Evolutionary conservation across 1,284 basidiomycete genomes (phyloP).

Genomic region (Irpex lacteus): DNA sequence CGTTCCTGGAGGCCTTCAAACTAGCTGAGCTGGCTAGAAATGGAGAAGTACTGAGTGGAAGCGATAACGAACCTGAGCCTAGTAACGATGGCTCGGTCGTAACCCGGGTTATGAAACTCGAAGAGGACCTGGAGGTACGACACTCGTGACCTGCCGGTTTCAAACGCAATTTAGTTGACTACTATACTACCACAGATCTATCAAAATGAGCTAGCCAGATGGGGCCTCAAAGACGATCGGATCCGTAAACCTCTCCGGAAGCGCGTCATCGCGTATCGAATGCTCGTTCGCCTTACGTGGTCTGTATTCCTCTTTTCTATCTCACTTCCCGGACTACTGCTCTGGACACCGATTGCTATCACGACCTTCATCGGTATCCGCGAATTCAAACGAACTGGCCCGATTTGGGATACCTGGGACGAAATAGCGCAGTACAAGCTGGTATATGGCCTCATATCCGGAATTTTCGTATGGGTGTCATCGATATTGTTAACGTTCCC

Average conservation of each 20-base stretch:
- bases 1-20: slow-evolving; percentile 78
- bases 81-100: slow-evolving; percentile 7
- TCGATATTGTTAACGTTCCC: slow-evolving; percentile 58
- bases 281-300: slow-evolving; percentile 64
- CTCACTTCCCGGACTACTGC: slow-evolving; percentile 75
- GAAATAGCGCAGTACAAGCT: slow-evolving; percentile 90
- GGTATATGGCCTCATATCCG: slow-evolving; percentile 73
- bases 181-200: slow-evolving; percentile 51
- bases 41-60: slow-evolving; percentile 6
- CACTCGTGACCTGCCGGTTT: neutral
- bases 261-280: slow-evolving; percentile 55
- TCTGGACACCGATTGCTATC: slow-evolving; percentile 77
- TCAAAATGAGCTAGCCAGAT: slow-evolving; percentile 62
- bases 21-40: slow-evolving; percentile 25
- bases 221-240: slow-evolving; percentile 80
- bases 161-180: neutral
- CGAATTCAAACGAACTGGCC: slow-evolving; percentile 74
- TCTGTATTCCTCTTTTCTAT: slow-evolving; percentile 62
- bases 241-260: slow-evolving; percentile 63
- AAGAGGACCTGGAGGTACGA: slow-evolving; percentile 60
- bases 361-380: slow-evolving; percentile 64
- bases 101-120: slow-evolving; percentile 31
- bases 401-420: slow-evolving; percentile 79
- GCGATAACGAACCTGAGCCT: neutral
- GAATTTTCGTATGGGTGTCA: slow-evolving; percentile 59